Base-by-base conservation (phyloP, 2,329 filamentous ascomycete genomes). In the Stagonosporopsis chrysanthemi region DNA sequence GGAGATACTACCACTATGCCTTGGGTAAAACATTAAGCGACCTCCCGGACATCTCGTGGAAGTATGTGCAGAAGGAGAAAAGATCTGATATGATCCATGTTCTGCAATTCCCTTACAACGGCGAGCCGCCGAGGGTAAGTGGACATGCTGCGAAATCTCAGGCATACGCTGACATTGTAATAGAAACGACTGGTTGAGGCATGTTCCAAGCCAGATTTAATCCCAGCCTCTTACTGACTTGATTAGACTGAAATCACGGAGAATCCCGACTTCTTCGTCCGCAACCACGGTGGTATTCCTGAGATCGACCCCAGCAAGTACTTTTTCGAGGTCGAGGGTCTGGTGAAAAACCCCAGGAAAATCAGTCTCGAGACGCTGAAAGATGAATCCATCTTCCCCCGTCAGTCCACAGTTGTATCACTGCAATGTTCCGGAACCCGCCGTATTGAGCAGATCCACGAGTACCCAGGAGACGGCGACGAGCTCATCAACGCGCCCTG, bases 201-300 rank as follows among this genome's bases (percentile, higher is more conserved):
- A 62, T 23, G 59, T 55, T 14, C 24, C 9, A 15, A 9, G 23
- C n/a, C 15, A 12, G 0, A 8, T 0, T 2, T 19, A 2, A 1
- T 6, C 17, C 7, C 7, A 14, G 4, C 22, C 9, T 33, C 12
- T 8, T 28, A 38, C 67, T 70, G 45, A 72, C 40, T 2, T 33
- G 2, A 7, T 1, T 28, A 72, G 67, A 80, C 80, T 4, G 80
- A 83, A 22, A 81, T 90, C 36, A 91, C 89, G 0, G 78, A 81
- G 0, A 91, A 90, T 58, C 63, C 77, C 4, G 76, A 83, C n/a
- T 84, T 87, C 62, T 91, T 90, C 62, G 85, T 91, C 0, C 81
- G 89, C 7, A 91, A 91, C 57, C 89, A 91, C 60, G 88, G 89
- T 9, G 88, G 88, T 0, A 86, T 91, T 17, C 89, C 89, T 0